phyloP scores from a whole-genome alignment of 2,329 filamentous ascomycete species.

The Botryotinia calthae region DNA sequence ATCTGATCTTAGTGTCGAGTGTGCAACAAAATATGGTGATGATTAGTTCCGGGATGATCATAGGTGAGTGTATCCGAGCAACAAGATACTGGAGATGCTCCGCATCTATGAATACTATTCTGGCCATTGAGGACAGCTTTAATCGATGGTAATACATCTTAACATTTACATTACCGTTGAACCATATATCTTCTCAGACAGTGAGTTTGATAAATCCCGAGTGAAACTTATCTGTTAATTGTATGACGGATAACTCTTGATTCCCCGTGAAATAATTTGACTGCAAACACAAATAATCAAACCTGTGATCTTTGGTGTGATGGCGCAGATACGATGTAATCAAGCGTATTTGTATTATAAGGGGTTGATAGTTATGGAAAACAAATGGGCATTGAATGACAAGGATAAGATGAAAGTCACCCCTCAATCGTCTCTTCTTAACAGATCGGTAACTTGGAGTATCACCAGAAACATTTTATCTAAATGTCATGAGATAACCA shows the following conservation, averaged over 20 bases:
- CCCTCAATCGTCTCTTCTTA: not conserved
- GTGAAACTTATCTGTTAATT: not conserved
- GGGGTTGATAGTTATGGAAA: not conserved
- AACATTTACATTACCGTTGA: not conserved
- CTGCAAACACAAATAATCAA: not conserved
- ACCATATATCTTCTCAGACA: not conserved
- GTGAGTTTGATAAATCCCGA: not conserved
- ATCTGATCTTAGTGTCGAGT: no score
- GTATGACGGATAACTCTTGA: not conserved
- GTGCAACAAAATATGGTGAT: no score
- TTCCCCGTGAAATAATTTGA: not conserved
- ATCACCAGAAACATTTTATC: not conserved
- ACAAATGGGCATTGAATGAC: not conserved
- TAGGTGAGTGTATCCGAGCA: no score
- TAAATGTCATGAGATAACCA: not conserved
- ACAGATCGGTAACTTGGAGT: not conserved
- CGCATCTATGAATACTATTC: not conserved
- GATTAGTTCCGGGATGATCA: no score
- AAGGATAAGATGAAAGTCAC: not conserved
- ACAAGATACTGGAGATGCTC: not conserved
- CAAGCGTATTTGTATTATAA: not conserved
- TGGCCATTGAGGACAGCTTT: not conserved
- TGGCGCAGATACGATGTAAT: not conserved
- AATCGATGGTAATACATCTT: not conserved
- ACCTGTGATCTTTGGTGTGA: not conserved